Base-by-base conservation (phyloP, 2,329 filamentous ascomycete species). In the Berkeleyomyces rouxiae region DNA sequence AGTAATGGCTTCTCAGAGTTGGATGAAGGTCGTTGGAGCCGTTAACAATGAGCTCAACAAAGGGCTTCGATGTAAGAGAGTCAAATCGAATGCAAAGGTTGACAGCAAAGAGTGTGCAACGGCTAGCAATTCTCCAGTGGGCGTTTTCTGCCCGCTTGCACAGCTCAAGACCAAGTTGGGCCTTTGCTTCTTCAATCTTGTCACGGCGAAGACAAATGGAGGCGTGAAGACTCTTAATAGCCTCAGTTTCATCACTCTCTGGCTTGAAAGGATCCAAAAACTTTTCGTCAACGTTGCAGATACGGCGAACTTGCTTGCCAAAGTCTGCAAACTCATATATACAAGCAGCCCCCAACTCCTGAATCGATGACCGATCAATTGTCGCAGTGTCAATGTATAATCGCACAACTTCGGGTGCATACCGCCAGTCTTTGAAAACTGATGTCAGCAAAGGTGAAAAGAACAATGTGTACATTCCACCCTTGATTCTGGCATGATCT, bases 61-160 rank as follows among this genome's bases (percentile, higher is more conserved):
- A 87, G 64, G 86, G 82, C 16, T 86, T 78, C 1, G 89, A 88
- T 4, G 90, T 90, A 66, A 99, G 82, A 16, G 83, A 87, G 67
- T 96, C 87, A 68, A 97, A 96, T n/a, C 93, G 85, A 66, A 96
- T 82, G 63, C 90, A 92, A 66, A 96, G 80, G 65, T 93, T 95
- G 63, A 92, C 84, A 3, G 95, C 88, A 71, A 99, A 93, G 43
- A 95, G 87, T 7, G 88, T 88, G 63, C 91, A 95, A 37, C 92
- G 82, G 59, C 85, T 90, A 4, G 92, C 92, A 68, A 96, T 91
- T 76, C 96, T 97, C 93, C 93, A 99, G 70, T 99, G 95, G 0
- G 90, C 89, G 2, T 82, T 82, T 68, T 83, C 85, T 1, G 90
- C 88, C 65, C 86, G 76, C 64, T 87, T 82, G 3, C 91, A 86